These are phyloP conservation scores for Hypoxylon sp. DNA, from an alignment of 2,329 filamentous ascomycete species.

Conservation along the genomic window DNA sequence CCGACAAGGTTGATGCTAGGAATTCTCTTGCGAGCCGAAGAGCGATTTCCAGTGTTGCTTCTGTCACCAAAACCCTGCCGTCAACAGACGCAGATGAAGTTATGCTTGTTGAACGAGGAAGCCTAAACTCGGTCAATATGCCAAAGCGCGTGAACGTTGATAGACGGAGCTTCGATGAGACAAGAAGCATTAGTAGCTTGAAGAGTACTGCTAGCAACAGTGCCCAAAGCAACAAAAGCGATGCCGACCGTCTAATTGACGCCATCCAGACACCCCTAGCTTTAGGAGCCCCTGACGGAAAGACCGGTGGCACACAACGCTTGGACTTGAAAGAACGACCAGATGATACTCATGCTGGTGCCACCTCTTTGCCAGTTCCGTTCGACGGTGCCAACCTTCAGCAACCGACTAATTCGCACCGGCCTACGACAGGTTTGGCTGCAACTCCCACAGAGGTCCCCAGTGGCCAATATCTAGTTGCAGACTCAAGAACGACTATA, in stretches of 20 bases:
- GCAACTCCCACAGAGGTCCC: slow-evolving; percentile 38
- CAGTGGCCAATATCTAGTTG: slow-evolving; percentile 51
- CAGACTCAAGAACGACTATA: slow-evolving; percentile 56
- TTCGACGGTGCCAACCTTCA: background rate
- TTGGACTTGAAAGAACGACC: slow-evolving; percentile 33
- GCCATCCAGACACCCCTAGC: slow-evolving; percentile 71
- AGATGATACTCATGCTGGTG: slow-evolving; percentile 19
- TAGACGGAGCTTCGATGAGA: slow-evolving; percentile 50
- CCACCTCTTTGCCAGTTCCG: slow-evolving; percentile 21
- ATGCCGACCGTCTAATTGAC: slow-evolving; percentile 76
- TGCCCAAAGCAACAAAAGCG: slow-evolving; percentile 61
- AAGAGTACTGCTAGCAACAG: slow-evolving; percentile 60
- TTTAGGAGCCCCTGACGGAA: slow-evolving; percentile 50
- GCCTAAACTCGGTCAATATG: slow-evolving; percentile 30
- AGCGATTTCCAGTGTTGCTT: slow-evolving; percentile 42
- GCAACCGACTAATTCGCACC: slow-evolving; percentile 9
- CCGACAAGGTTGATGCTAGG: slow-evolving; percentile 38
- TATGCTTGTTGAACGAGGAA: slow-evolving; percentile 65
- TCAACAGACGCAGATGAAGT: slow-evolving; percentile 61
- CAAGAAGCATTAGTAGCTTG: slow-evolving; percentile 52
- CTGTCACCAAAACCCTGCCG: slow-evolving; percentile 45
- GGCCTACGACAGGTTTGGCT: too few relatives aligned
- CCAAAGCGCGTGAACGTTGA: slow-evolving; percentile 36
- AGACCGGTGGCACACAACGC: slow-evolving; percentile 23
- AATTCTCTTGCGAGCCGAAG: too few relatives aligned